Evolutionary conservation across 1,284 basidiomycete species (phyloP).

Genomic region (Tetrapyrgos nigripes): DNA sequence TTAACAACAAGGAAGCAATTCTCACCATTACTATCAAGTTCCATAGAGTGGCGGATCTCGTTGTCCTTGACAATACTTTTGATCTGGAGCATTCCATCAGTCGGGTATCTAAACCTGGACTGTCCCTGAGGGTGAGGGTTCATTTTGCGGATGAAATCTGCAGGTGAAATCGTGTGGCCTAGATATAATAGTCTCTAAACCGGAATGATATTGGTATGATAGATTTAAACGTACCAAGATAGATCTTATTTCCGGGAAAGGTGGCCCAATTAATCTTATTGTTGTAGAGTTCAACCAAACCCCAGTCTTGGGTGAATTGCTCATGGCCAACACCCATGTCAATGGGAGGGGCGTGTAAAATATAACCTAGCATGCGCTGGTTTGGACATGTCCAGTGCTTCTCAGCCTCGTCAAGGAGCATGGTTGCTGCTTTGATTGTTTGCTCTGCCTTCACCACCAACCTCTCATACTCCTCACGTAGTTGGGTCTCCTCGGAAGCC

Average conservation of each 20-base stretch:
- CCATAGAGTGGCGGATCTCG: constrained; percentile 26
- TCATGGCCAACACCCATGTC: constrained; percentile 17
- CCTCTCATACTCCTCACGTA: background rate
- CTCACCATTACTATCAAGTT: constrained; percentile 23
- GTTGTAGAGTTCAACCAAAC: constrained; percentile 34
- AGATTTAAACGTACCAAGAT: too few relatives aligned
- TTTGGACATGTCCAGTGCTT: background rate
- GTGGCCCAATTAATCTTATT: constrained; percentile 27
- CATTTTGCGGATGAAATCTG: constrained; percentile 9
- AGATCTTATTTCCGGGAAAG: constrained; percentile 28
- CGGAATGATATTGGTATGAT: too few relatives aligned
- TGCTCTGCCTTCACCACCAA: background rate
- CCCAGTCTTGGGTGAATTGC: constrained; percentile 34
- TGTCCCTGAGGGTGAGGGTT: constrained; percentile 8
- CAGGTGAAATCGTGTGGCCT: constrained; percentile 3
- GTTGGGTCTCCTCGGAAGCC: background rate
- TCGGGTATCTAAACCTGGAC: constrained; percentile 16
- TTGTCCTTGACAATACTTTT: constrained; percentile 21
- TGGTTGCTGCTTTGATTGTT: background rate
- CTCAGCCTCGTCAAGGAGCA: background rate
- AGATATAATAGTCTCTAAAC: too few relatives aligned
- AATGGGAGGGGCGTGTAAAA: constrained; percentile 34
- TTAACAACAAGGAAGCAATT: constrained; percentile 32
- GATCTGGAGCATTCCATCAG: constrained; percentile 27
- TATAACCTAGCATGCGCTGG: constrained; percentile 35